Percentiles rank a stretch among this genome's conserved stretches.
phyloP scores from a whole-genome alignment of 352 stramenopile genomes.

The Pythium aristosporum region DNA sequence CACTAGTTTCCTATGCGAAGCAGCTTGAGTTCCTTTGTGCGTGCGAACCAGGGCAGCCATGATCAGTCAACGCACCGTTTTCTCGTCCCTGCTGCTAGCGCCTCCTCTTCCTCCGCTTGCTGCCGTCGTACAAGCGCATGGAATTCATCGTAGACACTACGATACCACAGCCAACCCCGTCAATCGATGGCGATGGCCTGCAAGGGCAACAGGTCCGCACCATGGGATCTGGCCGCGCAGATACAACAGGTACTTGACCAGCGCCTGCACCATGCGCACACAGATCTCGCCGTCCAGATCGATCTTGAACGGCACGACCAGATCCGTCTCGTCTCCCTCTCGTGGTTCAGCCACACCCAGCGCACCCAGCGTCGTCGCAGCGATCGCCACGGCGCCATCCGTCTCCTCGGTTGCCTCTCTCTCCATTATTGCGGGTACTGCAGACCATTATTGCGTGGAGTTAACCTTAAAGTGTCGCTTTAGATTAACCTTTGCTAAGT shows the following conservation, averaged over 20 bases:
- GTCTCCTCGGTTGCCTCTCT: neutral
- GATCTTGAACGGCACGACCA: constrained; percentile 41
- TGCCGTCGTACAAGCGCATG: constrained; percentile 25
- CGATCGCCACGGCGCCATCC: neutral
- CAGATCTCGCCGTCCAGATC: constrained; percentile 43
- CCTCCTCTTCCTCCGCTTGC: constrained; percentile 20
- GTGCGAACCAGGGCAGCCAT: neutral
- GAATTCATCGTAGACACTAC: constrained; percentile 56
- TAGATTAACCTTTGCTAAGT: constrained; percentile 8
- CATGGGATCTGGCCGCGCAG: constrained; percentile 67
- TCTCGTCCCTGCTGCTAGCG: constrained; percentile 7
- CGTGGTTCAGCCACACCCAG: neutral
- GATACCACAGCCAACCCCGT: neutral
- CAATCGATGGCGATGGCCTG: neutral
- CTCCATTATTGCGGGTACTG: neutral
- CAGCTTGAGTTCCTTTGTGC: neutral
- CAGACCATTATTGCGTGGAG: neutral
- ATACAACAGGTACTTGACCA: constrained; percentile 62
- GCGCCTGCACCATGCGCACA: constrained; percentile 34
- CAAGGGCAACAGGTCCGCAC: constrained; percentile 23
- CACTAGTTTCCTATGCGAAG: constrained; percentile 27
- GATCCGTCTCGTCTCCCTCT: constrained; percentile 9
- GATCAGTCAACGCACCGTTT: constrained; percentile 11
- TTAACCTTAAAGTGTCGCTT: neutral
- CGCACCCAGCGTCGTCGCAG: constrained; percentile 2